Base-by-base conservation (phyloP, 345 rosid species). In the Clausena lansium region DNA sequence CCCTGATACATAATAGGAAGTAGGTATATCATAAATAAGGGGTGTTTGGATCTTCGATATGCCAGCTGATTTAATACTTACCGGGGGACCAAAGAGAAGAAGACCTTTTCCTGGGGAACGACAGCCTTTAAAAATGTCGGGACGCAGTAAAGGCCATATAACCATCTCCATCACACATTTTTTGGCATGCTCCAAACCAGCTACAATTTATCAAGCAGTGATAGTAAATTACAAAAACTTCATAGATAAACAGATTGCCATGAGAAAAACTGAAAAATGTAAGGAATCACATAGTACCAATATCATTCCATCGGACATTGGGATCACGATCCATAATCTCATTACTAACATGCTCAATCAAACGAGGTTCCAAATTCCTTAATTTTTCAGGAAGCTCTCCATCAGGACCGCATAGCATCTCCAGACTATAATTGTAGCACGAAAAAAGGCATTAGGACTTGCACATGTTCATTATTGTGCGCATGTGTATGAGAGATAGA, bases 61-160 rank as follows among this genome's bases (percentile, higher is more conserved):
- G 60, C 28, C 30, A 54, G 41, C 78, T 85, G 66, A 76, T 68
- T 73, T 64, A 76, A 52, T 78, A 79, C 90, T 69, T 90, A 96
- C 99, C 57, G 98, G 98, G 64, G 99, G 98, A 68, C 98, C 98
- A 84, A 96, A 96, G 78, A 96, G 97, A 76, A 96, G 99, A 89
- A 96, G 95, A 75, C 99, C 99, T 86, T 87, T 96, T 79, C 98
- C 99, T 15, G 98, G 99, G 76, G 99, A 92, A 73, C 99, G 98
- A 79, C 98, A 94, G 62, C 98, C 99, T 88, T 78, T 89, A 76
- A 96, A 96, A 79, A 96, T 92, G 87, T 96, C 98, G 35, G 99
- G 97, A 72, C 98, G 95, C 81, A 96, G 76, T 80, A 96, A 83
- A 36, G 99, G 98, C 99, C 99, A 96, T 79, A 96, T 91, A 75